These are phyloP conservation scores for Schrenkiella parvula DNA, from an alignment of 345 rosid species.

Conservation along the genomic window DNA sequence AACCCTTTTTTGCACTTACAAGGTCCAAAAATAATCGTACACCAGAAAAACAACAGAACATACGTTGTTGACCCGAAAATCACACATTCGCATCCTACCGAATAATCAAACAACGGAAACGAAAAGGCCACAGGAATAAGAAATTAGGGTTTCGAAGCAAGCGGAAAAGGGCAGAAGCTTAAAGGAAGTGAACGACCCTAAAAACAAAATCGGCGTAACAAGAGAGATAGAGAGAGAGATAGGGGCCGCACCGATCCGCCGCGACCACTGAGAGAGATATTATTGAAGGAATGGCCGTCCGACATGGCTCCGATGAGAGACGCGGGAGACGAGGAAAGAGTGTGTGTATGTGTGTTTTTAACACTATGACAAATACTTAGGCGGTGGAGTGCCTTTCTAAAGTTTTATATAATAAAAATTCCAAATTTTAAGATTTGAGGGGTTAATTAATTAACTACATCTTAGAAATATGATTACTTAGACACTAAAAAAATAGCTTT, in stretches of 20 bases:
- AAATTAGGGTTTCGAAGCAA: slow-evolving; percentile 24
- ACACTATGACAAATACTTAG: background rate
- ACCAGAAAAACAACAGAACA: background rate
- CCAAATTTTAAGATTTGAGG: background rate
- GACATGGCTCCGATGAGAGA: slow-evolving; percentile 42
- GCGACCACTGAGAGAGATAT: slow-evolving; percentile 78
- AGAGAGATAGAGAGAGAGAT: background rate
- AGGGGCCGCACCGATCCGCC: slow-evolving; percentile 61
- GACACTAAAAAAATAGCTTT: background rate
- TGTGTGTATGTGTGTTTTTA: background rate
- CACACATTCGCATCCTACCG: background rate
- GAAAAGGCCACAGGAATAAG: background rate
- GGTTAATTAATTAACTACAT: background rate
- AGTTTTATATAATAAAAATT: background rate
- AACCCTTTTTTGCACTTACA: background rate
- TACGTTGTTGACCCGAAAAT: background rate
- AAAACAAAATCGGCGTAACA: background rate
- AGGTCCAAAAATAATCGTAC: background rate
- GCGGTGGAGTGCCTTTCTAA: background rate
- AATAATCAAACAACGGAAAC: background rate
- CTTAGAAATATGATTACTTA: background rate
- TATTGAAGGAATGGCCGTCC: slow-evolving; percentile 75
- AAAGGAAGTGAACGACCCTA: background rate
- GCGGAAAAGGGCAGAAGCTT: background rate
- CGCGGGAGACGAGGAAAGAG: background rate